phyloP scores from a whole-genome alignment of 2,329 filamentous ascomycete species.

The Pseudocercospora crystallina region DNA sequence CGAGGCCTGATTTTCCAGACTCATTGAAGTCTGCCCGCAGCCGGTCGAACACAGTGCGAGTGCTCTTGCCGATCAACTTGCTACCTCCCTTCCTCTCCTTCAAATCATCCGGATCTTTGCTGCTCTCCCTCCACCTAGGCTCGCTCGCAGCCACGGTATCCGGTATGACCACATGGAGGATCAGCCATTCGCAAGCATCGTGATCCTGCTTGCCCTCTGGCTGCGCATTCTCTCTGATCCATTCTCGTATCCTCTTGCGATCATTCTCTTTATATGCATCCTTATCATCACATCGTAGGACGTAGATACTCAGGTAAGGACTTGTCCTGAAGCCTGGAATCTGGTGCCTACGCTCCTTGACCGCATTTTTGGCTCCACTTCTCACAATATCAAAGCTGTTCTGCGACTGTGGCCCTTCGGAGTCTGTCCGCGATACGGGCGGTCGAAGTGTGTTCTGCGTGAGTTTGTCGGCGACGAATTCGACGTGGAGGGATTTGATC shows the following conservation, averaged over 20 bases:
- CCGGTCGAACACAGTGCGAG: slow-evolving; percentile 84
- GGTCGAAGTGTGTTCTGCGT: slow-evolving; percentile 29
- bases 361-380: slow-evolving; percentile 24
- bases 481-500: slow-evolving; percentile 88
- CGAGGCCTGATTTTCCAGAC: slow-evolving; percentile 67
- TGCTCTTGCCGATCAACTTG: slow-evolving; percentile 74
- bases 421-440: slow-evolving; percentile 18
- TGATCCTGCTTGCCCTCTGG: slow-evolving; percentile 75
- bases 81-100: slow-evolving; percentile 67
- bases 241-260: slow-evolving; percentile 78
- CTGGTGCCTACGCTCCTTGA: slow-evolving; percentile 74
- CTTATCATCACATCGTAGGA: slow-evolving; percentile 92
- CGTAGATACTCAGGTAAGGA: slow-evolving; percentile 86
- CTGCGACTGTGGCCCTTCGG: slow-evolving; percentile 23
- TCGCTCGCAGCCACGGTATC: slow-evolving; percentile 80
- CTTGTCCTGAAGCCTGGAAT: slow-evolving; percentile 91
- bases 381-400: slow-evolving; percentile 48
- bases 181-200: slow-evolving; percentile 93
- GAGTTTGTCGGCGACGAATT: slow-evolving; percentile 63
- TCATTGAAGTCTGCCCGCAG: slow-evolving; percentile 86
- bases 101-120: slow-evolving; percentile 52
- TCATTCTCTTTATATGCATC: slow-evolving; percentile 84
- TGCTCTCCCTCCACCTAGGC: slow-evolving; percentile 60
- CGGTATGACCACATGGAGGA: slow-evolving; percentile 87
- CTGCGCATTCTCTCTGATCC: slow-evolving; percentile 77